A percentile compares a stretch with the other conserved stretches of the same genome.
phyloP scores from a whole-genome alignment of 31 red algal species.

The Porphyra umbilicalis region DNA sequence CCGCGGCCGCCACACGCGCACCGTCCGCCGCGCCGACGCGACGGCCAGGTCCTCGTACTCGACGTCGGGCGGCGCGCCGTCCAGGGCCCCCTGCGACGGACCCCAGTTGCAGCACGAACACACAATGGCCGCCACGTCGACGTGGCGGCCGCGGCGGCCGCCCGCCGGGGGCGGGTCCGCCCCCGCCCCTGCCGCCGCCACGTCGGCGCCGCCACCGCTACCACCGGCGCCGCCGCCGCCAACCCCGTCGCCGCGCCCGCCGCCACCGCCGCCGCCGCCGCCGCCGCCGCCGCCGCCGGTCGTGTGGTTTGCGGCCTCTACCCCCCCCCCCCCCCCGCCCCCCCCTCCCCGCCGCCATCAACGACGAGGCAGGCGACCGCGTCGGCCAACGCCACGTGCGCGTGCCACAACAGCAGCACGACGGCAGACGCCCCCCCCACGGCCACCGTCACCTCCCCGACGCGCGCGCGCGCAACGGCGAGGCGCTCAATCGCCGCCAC shows the following conservation, averaged over 20 bases:
- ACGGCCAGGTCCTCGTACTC: conserved; percentile 61
- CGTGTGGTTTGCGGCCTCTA: too few species aligned
- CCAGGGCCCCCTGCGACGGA: conserved; percentile 28
- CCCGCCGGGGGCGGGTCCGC: neutral
- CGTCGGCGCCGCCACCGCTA: neutral
- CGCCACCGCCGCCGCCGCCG: conserved; percentile 28
- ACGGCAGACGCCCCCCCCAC: conserved; percentile 18
- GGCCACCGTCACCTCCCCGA: conserved; percentile 43
- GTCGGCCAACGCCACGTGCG: conserved; percentile 42
- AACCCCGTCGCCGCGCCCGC: neutral
- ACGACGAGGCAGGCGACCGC: conserved; percentile 56
- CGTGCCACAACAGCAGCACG: conserved; percentile 77
- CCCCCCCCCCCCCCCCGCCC: neutral
- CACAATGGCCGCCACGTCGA: neutral
- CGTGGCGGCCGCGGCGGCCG: neutral
- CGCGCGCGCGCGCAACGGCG: conserved; percentile 16
- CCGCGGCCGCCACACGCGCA: conserved; percentile 52
- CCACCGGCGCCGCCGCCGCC: neutral
- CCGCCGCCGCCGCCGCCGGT: conserved; percentile 6
- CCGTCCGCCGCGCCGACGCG: conserved; percentile 46
- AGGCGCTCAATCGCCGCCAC: conserved; percentile 34
- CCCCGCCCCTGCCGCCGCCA: neutral
- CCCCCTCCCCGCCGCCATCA: conserved; percentile 20
- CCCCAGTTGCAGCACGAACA: conserved; percentile 84
- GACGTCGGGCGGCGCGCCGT: conserved; percentile 43